These are phyloP conservation scores for Sugiyamaella lignohabitans DNA, from an alignment of 805 yeast species.

Conservation along the genomic window DNA sequence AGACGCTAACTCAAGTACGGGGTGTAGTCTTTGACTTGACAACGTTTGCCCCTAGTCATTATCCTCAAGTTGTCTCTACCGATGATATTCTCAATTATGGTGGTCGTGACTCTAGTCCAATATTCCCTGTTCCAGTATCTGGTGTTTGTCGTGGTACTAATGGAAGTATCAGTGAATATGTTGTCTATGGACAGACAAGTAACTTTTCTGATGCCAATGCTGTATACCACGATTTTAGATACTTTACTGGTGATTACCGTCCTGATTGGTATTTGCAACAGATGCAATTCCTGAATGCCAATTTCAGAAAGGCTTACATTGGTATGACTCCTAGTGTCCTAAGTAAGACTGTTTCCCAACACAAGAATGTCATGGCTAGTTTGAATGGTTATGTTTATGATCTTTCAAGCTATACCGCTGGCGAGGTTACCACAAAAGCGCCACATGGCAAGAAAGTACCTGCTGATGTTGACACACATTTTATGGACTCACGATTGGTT, in stretches of 20 bases:
- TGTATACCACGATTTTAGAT: slow-evolving; percentile 37
- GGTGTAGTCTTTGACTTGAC: slow-evolving; percentile 37
- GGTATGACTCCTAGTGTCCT: slow-evolving; percentile 33
- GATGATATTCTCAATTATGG: slow-evolving; percentile 33
- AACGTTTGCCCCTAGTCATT: slow-evolving; percentile 34
- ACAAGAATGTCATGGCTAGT: slow-evolving; percentile 27
- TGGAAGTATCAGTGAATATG: slow-evolving; percentile 27
- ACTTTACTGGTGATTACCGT: slow-evolving; percentile 33
- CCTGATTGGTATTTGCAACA: slow-evolving; percentile 39
- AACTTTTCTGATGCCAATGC: slow-evolving; percentile 37
- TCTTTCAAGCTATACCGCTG: slow-evolving; percentile 32
- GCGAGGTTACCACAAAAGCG: slow-evolving; percentile 29
- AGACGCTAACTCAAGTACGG: slow-evolving; percentile 33
- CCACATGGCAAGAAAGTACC: slow-evolving; percentile 26
- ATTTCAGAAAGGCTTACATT: slow-evolving; percentile 33
- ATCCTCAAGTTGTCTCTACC: slow-evolving; percentile 34
- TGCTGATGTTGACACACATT: slow-evolving; percentile 24
- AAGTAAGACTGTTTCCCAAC: slow-evolving; percentile 21
- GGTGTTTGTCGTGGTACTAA: slow-evolving; percentile 34
- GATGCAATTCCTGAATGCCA: slow-evolving; percentile 31
- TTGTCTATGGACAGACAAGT: slow-evolving; percentile 25
- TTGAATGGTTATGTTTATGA: slow-evolving; percentile 36
- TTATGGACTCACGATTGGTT: slow-evolving; percentile 29
- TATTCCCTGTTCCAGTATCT: slow-evolving; percentile 37
- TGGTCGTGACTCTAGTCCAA: slow-evolving; percentile 31